phyloP scores from a whole-genome alignment of 768 basidiomycete species.

The Collybia nuda region DNA sequence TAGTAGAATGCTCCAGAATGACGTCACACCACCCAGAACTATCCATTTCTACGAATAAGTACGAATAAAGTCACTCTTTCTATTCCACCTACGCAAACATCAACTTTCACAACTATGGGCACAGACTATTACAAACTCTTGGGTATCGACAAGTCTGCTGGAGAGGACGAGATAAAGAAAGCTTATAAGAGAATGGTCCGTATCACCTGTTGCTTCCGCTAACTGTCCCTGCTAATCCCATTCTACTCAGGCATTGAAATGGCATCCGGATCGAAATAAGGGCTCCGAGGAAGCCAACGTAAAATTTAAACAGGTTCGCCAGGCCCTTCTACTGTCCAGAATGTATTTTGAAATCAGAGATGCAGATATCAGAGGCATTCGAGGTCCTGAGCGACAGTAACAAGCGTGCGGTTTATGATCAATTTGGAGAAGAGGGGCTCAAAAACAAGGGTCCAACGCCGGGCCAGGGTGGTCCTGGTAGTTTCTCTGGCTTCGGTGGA shows the following conservation, averaged over 20 bases:
- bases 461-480: slow-evolving; percentile 41
- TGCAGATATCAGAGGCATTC: slow-evolving; percentile 91
- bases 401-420: slow-evolving; percentile 86
- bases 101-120: slow-evolving; percentile 54
- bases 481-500: neutral
- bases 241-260: slow-evolving; percentile 69
- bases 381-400: slow-evolving; percentile 90
- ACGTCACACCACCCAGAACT: neutral
- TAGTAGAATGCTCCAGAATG: slow-evolving; percentile 13
- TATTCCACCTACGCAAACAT: slow-evolving; percentile 6
- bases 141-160: slow-evolving; percentile 70
- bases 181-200: slow-evolving; percentile 93
- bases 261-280: slow-evolving; percentile 91
- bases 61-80: slow-evolving; percentile 4
- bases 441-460: slow-evolving; percentile 65
- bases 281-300: slow-evolving; percentile 83
- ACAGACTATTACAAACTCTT: slow-evolving; percentile 88
- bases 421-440: slow-evolving; percentile 93
- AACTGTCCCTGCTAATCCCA: slow-evolving; percentile 8
- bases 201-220: slow-evolving; percentile 3
- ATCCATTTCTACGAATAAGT: slow-evolving; percentile 2
- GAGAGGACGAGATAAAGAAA: slow-evolving; percentile 87
- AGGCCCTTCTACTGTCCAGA: neutral
- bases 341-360: no score
- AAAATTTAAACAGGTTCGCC: slow-evolving; percentile 87